These are phyloP conservation scores for Geotrichum cucujoidarum DNA, from an alignment of 1,139 yeast genomes.

Conservation along the genomic window DNA sequence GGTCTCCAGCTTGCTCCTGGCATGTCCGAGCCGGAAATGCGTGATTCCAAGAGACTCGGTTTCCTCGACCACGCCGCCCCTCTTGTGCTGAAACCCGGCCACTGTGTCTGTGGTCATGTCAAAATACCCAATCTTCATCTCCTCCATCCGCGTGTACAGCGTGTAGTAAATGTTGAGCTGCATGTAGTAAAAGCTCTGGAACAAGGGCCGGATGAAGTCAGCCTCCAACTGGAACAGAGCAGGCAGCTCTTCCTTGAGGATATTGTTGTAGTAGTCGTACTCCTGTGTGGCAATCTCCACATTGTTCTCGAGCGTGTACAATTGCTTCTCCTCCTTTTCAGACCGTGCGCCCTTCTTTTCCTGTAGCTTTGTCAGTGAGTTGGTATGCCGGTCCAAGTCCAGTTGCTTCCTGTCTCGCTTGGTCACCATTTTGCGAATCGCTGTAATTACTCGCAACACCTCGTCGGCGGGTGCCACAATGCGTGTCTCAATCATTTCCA, in stretches of 20 bases:
- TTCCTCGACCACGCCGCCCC: conserved; percentile 85
- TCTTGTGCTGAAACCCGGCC: conserved; percentile 70
- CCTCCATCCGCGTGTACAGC: conserved; percentile 83
- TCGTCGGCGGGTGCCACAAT: conserved; percentile 91
- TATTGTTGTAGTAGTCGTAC: conserved; percentile 87
- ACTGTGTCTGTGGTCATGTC: conserved; percentile 73
- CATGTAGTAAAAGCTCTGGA: conserved; percentile 92
- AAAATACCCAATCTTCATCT: conserved; percentile 92
- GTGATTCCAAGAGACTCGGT: conserved; percentile 83
- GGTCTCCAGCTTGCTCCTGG: conserved; percentile 74
- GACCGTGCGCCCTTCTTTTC: conserved; percentile 78
- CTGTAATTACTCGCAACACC: conserved; percentile 68
- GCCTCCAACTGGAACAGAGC: conserved; percentile 80
- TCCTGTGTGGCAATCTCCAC: conserved; percentile 90
- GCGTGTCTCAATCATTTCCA: conserved; percentile 84
- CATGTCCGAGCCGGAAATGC: conserved; percentile 84
- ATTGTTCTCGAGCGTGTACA: conserved; percentile 84
- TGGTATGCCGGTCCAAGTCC: conserved; percentile 82
- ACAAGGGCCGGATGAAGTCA: conserved; percentile 85
- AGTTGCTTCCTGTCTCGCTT: conserved; percentile 93
- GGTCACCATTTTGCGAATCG: conserved; percentile 85
- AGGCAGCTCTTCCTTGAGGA: conserved; percentile 88
- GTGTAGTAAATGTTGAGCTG: conserved; percentile 95
- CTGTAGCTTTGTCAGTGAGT: conserved; percentile 64
- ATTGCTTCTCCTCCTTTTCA: conserved; percentile 81